Evolutionary conservation across 768 basidiomycete species (phyloP).

Genomic region (Calocybe cyanea): DNA sequence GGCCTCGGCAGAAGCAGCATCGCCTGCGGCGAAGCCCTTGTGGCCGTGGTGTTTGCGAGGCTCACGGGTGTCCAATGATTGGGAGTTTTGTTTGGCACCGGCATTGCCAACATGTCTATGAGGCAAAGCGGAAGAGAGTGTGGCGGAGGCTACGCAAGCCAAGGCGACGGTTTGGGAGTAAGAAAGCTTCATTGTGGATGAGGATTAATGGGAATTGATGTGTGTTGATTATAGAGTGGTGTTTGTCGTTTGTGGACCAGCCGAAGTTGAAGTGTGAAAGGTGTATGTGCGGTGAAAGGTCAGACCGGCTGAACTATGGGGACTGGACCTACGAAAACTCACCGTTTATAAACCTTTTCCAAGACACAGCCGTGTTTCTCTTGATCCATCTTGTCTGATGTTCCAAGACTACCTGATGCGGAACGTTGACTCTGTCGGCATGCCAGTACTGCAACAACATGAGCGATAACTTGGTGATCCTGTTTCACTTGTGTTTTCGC

Average conservation of each 20-base stretch:
- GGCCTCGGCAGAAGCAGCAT: neutral
- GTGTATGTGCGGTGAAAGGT: constrained; percentile 5
- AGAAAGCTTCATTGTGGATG: constrained; percentile 11
- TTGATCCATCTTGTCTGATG: no score
- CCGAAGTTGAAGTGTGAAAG: constrained; percentile 1
- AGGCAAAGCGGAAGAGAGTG: constrained; percentile 7
- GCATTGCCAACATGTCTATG: constrained; percentile 1
- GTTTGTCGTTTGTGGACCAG: constrained; percentile 6
- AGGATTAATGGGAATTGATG: neutral
- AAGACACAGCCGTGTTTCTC: neutral
- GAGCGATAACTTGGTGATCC: neutral
- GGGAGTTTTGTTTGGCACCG: neutral
- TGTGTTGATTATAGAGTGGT: neutral
- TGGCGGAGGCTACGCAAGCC: constrained; percentile 12
- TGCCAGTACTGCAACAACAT: neutral
- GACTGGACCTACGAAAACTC: neutral
- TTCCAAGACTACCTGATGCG: neutral
- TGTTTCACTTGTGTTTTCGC: no score
- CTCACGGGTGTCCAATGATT: neutral
- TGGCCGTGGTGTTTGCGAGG: constrained; percentile 1
- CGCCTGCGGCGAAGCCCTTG: constrained; percentile 7
- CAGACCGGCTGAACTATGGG: constrained; percentile 11
- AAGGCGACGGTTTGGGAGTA: constrained; percentile 9
- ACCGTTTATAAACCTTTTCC: neutral
- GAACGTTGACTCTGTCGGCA: neutral